phyloP scores from a whole-genome alignment of 2,329 filamentous ascomycete genomes.

The Graphilbum fragrans region DNA sequence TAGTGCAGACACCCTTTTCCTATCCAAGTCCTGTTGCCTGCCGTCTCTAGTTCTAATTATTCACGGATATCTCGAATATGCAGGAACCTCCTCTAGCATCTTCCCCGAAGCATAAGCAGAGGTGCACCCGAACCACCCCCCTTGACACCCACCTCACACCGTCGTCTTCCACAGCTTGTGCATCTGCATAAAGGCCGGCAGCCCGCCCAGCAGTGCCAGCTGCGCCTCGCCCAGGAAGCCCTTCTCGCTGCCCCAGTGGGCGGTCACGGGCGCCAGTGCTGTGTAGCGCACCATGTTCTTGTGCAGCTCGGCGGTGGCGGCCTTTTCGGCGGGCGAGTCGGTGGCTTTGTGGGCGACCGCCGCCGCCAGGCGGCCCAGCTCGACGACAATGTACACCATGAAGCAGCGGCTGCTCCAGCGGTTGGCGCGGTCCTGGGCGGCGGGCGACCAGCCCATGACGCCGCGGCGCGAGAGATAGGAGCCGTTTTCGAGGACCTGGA shows the following conservation, averaged over 20 bases:
- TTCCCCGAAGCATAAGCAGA: too few species aligned
- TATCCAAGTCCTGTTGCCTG: too few species aligned
- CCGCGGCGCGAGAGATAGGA: conserved; percentile 66
- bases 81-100: too few species aligned
- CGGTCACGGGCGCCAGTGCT: conserved; percentile 69
- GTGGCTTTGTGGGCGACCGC: conserved; percentile 19
- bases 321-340: conserved; percentile 27
- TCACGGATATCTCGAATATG: too few species aligned
- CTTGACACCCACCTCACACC: conserved; percentile 9
- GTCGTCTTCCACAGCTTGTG: conserved; percentile 30
- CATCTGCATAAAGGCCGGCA: conserved; percentile 33
- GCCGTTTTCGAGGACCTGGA: conserved; percentile 74
- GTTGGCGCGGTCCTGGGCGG: conserved; percentile 48
- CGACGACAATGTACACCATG: conserved; percentile 64
- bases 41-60: too few species aligned
- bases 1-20: too few species aligned
- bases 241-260: conserved; percentile 68
- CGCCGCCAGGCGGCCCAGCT: conserved; percentile 53
- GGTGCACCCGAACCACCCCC: background rate
- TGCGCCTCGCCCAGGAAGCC: conserved; percentile 35
- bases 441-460: conserved; percentile 46
- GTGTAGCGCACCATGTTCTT: conserved; percentile 56
- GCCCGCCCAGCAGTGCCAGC: conserved; percentile 28
- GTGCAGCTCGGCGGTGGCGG: conserved; percentile 43
- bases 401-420: conserved; percentile 70